Conservation (phyloP, 305 asterid species). For the Plantago rigida region DNA sequence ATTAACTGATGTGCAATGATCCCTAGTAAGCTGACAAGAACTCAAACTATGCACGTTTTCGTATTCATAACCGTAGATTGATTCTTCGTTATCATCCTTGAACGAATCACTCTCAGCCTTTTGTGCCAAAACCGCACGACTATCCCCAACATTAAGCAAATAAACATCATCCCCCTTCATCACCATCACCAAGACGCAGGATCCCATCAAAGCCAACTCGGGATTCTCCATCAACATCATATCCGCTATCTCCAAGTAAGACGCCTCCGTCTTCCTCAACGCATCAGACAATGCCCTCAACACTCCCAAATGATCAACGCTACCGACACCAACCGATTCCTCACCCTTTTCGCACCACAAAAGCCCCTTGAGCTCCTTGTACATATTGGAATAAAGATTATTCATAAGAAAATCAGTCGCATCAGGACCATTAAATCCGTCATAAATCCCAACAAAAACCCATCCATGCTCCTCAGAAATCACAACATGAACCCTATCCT, state of each 20-base stretch:
- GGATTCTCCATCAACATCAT: constrained; percentile 71
- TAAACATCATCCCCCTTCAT: constrained; percentile 77
- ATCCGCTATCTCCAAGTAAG: constrained; percentile 66
- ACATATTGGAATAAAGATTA: constrained; percentile 62
- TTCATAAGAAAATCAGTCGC: constrained; percentile 66
- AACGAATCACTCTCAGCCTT: constrained; percentile 32
- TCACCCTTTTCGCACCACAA: constrained; percentile 51
- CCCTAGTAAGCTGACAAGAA: constrained; percentile 66
- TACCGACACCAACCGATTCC: constrained; percentile 25
- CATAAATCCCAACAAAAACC: constrained; percentile 87
- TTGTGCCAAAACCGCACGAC: constrained; percentile 66
- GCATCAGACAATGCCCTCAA: constrained; percentile 58
- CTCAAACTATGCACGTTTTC: constrained; percentile 36
- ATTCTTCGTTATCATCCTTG: constrained; percentile 37
- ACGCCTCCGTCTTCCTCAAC: constrained; percentile 59
- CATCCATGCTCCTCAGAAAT: constrained; percentile 76
- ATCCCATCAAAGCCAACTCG: constrained; percentile 79
- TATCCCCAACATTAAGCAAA: constrained; percentile 85
- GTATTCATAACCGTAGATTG: constrained; percentile 50
- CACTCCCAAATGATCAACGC: constrained; percentile 43
- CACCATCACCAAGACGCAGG: constrained; percentile 77
- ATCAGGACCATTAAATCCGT: constrained; percentile 89
- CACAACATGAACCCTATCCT: constrained; percentile 75
- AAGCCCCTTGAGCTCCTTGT: constrained; percentile 59
- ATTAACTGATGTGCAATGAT: constrained; percentile 61